Evolutionary conservation across 352 stramenopile species (phyloP).

Genomic region (Lagenidium sp.): DNA sequence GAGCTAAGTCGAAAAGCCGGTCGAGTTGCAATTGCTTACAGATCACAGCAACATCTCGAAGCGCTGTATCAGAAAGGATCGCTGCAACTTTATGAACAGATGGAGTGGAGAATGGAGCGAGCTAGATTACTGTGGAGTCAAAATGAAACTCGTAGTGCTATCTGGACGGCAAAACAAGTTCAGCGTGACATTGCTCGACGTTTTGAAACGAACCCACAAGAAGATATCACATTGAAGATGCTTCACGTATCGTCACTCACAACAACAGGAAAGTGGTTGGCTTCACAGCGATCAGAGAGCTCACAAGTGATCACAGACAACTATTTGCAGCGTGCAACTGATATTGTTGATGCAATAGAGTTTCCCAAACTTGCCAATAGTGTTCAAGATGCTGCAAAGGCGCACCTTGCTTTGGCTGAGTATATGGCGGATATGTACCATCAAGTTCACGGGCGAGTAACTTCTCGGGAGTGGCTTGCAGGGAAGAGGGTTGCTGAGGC

Average conservation of each 20-base stretch:
- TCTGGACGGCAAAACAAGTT: slow-evolving; percentile 60
- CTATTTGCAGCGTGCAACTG: slow-evolving; percentile 82
- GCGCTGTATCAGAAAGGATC: slow-evolving; percentile 25
- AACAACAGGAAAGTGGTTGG: slow-evolving; percentile 89
- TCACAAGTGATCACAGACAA: slow-evolving; percentile 89
- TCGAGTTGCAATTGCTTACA: slow-evolving; percentile 57
- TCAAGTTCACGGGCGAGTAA: slow-evolving; percentile 75
- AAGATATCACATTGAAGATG: slow-evolving; percentile 27
- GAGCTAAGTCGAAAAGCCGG: slow-evolving; percentile 52
- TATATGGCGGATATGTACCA: slow-evolving; percentile 91
- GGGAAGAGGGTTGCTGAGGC: slow-evolving; percentile 69
- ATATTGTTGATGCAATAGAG: slow-evolving; percentile 44
- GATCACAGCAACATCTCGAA: slow-evolving; percentile 50
- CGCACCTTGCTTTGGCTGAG: slow-evolving; percentile 83
- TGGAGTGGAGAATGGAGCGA: slow-evolving; percentile 68
- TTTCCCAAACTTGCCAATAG: slow-evolving; percentile 21
- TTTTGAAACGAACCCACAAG: slow-evolving; percentile 10
- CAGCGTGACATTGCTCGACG: slow-evolving; percentile 24
- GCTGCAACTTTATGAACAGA: slow-evolving; percentile 27
- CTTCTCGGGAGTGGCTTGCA: slow-evolving; percentile 85
- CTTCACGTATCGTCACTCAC: slow-evolving; percentile 57
- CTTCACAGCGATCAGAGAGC: slow-evolving; percentile 88
- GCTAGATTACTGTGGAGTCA: slow-evolving; percentile 76
- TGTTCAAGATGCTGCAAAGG: slow-evolving; percentile 47
- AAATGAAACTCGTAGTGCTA: slow-evolving; percentile 56